Conservation (phyloP, 192 early-diverging fungal species). For the Paraglomus occultum region DNA sequence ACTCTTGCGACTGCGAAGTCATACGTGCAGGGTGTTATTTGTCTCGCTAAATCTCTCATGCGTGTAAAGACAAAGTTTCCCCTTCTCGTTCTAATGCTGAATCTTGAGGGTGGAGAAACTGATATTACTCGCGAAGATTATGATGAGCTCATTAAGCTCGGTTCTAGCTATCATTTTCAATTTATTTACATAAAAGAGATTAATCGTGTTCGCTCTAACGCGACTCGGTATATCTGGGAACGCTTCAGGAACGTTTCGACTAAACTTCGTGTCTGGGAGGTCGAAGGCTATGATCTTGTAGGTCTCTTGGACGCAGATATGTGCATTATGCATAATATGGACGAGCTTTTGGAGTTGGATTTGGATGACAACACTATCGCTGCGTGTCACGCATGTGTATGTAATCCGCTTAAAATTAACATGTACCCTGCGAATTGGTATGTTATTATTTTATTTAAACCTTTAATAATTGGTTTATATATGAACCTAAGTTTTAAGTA, state of each 20-base stretch:
- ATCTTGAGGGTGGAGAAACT: too few species aligned
- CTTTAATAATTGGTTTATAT: neutral
- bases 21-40: neutral
- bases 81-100: neutral
- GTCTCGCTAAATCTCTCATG: neutral
- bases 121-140: too few species aligned
- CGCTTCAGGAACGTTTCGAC: slow-evolving; percentile 48
- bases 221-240: slow-evolving; percentile 31
- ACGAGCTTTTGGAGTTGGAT: slow-evolving; percentile 54
- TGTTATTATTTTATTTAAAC: too few species aligned
- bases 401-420: slow-evolving; percentile 40
- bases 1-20: neutral
- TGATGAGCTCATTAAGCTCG: too few species aligned
- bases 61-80: neutral
- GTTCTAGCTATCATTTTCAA: too few species aligned
- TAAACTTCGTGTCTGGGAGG: slow-evolving; percentile 68
- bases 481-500: too few species aligned
- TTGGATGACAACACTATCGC: slow-evolving; percentile 36
- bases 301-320: slow-evolving; percentile 73
- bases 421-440: slow-evolving; percentile 45
- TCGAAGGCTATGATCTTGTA: slow-evolving; percentile 51
- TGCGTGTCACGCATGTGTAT: slow-evolving; percentile 49
- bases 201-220: too few species aligned
- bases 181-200: too few species aligned
- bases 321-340: slow-evolving; percentile 59